These are phyloP conservation scores for Neodidymelliopsis sp. DNA, from an alignment of 2,329 filamentous ascomycete species.

Conservation along the genomic window DNA sequence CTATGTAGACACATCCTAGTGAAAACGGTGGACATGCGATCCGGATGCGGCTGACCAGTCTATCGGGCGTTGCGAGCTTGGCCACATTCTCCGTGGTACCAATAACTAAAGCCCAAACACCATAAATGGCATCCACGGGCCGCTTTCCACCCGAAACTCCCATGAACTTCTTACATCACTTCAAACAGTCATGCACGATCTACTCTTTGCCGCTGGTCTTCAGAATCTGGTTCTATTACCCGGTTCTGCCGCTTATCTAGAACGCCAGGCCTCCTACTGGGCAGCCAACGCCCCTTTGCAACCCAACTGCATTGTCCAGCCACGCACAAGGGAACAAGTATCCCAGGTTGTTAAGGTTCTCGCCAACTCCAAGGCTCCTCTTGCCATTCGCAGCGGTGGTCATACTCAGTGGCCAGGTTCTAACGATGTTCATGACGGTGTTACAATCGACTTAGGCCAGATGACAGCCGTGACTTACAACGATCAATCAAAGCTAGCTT, in stretches of 20 bases:
- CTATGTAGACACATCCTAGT: too few species aligned
- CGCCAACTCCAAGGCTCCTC: slow-evolving; percentile 12
- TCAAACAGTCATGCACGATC: too few species aligned
- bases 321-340: slow-evolving; percentile 28
- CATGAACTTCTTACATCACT: too few species aligned
- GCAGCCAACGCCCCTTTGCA: slow-evolving; percentile 22
- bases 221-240: slow-evolving; percentile 9
- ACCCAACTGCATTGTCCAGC: slow-evolving; percentile 29
- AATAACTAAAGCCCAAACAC: too few species aligned
- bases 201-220: background rate
- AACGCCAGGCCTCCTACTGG: slow-evolving; percentile 20
- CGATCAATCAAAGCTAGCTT: slow-evolving; percentile 22
- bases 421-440: slow-evolving; percentile 39
- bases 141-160: too few species aligned
- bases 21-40: too few species aligned
- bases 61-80: too few species aligned
- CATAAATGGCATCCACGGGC: too few species aligned
- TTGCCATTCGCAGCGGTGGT: slow-evolving; percentile 36
- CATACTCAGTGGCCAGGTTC: slow-evolving; percentile 37
- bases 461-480: slow-evolving; percentile 30
- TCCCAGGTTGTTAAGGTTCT: slow-evolving; percentile 24
- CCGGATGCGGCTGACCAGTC: too few species aligned
- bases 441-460: slow-evolving; percentile 42
- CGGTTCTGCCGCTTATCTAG: slow-evolving; percentile 12
- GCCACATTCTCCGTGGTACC: too few species aligned